These are phyloP conservation scores for Chalaropsis ovoidea DNA, from an alignment of 2,329 filamentous ascomycete genomes.

Conservation along the genomic window DNA sequence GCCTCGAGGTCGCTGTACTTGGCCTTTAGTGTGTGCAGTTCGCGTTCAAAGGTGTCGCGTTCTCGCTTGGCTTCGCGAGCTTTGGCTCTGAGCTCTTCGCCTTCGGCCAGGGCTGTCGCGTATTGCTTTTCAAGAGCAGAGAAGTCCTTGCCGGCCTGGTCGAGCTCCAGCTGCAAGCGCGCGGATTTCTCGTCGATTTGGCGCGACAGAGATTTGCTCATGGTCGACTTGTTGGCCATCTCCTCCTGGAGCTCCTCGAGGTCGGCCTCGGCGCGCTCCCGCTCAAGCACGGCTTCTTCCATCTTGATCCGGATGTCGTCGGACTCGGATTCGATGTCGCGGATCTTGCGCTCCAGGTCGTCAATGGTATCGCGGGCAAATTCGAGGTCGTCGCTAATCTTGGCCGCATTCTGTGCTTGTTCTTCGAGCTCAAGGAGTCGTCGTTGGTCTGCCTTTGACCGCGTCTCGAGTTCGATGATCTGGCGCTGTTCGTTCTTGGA, in stretches of 20 bases:
- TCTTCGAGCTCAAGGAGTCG: slow-evolving; percentile 48
- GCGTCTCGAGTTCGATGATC: slow-evolving; percentile 48
- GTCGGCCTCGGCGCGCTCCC: slow-evolving; percentile 48
- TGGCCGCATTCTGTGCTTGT: slow-evolving; percentile 32
- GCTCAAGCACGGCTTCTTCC: slow-evolving; percentile 44
- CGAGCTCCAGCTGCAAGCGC: slow-evolving; percentile 57
- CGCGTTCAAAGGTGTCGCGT: slow-evolving; percentile 34
- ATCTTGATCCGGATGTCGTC: slow-evolving; percentile 47
- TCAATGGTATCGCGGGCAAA: slow-evolving; percentile 50
- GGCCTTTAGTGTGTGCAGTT: slow-evolving; percentile 33
- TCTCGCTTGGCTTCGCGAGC: slow-evolving; percentile 39
- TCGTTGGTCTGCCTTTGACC: slow-evolving; percentile 47
- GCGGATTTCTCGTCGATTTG: slow-evolving; percentile 63
- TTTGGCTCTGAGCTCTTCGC: slow-evolving; percentile 37
- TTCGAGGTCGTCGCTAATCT: slow-evolving; percentile 40
- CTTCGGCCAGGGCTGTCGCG: slow-evolving; percentile 39
- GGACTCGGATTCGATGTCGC: slow-evolving; percentile 44
- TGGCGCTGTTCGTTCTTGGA: slow-evolving; percentile 46
- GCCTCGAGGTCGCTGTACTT: slow-evolving; percentile 42
- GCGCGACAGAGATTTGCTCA: slow-evolving; percentile 61
- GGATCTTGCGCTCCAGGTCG: slow-evolving; percentile 47
- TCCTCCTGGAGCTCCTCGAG: slow-evolving; percentile 62
- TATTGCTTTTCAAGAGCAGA: slow-evolving; percentile 44
- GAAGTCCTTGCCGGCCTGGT: slow-evolving; percentile 41
- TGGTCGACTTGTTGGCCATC: slow-evolving; percentile 67